Evolutionary conservation across 2,329 filamentous ascomycete species (phyloP).

Genomic region (Xylariaceae sp.): DNA sequence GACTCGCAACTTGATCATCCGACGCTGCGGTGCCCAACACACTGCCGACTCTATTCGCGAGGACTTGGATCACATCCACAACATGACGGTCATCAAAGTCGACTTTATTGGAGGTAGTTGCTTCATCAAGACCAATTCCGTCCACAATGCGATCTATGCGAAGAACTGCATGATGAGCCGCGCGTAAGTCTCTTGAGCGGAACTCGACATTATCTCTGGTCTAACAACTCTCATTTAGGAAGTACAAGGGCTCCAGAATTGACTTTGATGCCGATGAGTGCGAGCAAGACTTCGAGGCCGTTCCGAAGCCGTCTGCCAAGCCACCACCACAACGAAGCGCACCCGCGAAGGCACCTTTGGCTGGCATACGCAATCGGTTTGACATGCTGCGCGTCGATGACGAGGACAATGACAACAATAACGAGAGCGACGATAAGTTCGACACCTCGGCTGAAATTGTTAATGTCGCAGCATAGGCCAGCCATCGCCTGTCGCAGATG

Average conservation of each 20-base stretch:
- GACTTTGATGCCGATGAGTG: constrained; percentile 72
- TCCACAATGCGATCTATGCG: constrained; percentile 70
- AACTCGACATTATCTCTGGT: neutral
- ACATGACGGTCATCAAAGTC: constrained; percentile 64
- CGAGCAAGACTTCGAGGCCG: constrained; percentile 47
- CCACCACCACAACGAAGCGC: constrained; percentile 11
- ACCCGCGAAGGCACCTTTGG: constrained; percentile 11
- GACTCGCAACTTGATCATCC: constrained; percentile 68
- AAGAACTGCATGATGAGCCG: constrained; percentile 71
- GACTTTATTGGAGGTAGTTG: constrained; percentile 54
- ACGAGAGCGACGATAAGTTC: constrained; percentile 30
- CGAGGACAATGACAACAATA: constrained; percentile 22
- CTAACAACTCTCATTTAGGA: constrained; percentile 39
- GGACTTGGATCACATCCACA: constrained; percentile 79
- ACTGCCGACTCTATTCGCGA: constrained; percentile 61
- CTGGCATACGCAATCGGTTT: constrained; percentile 26
- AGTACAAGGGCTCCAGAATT: constrained; percentile 66
- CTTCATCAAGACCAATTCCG: constrained; percentile 69
- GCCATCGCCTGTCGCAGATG: neutral
- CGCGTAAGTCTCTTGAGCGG: constrained; percentile 35
- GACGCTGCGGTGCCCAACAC: constrained; percentile 50
- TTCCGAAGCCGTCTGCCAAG: constrained; percentile 24
- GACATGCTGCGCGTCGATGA: constrained; percentile 30
- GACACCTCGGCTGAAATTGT: constrained; percentile 31
- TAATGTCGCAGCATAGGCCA: constrained; percentile 21